These are phyloP conservation scores for Chaetoscypha palmicola DNA, from an alignment of 2,329 filamentous ascomycete species.

Conservation along the genomic window DNA sequence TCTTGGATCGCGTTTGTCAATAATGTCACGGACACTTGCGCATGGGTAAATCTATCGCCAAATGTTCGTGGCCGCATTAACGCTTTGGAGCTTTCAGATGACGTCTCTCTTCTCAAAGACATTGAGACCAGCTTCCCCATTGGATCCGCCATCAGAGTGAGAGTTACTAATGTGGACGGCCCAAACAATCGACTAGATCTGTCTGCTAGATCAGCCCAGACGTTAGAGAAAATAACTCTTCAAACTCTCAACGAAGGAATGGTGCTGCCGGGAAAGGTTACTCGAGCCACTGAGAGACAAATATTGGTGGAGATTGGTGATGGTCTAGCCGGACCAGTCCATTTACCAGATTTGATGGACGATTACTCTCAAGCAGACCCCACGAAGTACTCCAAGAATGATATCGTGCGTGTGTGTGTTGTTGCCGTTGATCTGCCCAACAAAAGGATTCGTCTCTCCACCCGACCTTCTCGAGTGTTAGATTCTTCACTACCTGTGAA, in stretches of 20 bases:
- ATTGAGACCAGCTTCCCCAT: slow-evolving; percentile 76
- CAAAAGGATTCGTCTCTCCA: slow-evolving; percentile 76
- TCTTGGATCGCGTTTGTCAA: slow-evolving; percentile 81
- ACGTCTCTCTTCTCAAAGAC: slow-evolving; percentile 71
- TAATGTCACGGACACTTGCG: slow-evolving; percentile 69
- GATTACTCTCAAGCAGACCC: slow-evolving; percentile 78
- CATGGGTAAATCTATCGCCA: slow-evolving; percentile 89
- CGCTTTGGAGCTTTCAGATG: slow-evolving; percentile 78
- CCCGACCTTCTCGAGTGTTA: slow-evolving; percentile 79
- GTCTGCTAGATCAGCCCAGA: slow-evolving; percentile 59
- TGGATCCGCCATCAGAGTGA: slow-evolving; percentile 79
- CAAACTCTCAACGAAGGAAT: slow-evolving; percentile 69
- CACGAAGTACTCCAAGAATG: slow-evolving; percentile 69
- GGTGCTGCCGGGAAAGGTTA: slow-evolving; percentile 76
- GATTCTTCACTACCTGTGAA: slow-evolving; percentile 76
- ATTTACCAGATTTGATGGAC: slow-evolving; percentile 77
- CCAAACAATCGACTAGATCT: slow-evolving; percentile 74
- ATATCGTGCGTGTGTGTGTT: slow-evolving; percentile 81
- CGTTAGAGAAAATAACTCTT: slow-evolving; percentile 55
- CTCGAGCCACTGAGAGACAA: slow-evolving; percentile 76
- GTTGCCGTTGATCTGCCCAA: slow-evolving; percentile 73
- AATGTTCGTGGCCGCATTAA: slow-evolving; percentile 79
- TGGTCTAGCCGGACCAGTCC: slow-evolving; percentile 68
- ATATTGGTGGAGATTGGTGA: slow-evolving; percentile 83
- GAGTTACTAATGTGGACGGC: slow-evolving; percentile 67